Evolutionary conservation across 345 rosid genomes (phyloP), one percentile per base, ranked within the genome.

Genomic region (Carallia brachiata): DNA sequence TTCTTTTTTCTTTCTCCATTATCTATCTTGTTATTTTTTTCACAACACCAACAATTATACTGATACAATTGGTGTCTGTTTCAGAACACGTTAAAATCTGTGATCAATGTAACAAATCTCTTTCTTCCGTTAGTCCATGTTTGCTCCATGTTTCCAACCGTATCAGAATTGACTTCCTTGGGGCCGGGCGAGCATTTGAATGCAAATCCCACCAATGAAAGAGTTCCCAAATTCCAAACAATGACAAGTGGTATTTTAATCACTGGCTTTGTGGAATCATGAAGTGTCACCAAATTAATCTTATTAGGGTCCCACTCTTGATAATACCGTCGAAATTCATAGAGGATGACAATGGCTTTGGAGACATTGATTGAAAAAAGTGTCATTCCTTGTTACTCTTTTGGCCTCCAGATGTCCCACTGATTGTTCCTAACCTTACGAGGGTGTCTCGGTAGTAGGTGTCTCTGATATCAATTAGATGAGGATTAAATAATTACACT

Each of bases 101-200:
- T 37, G 40, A 1, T 6, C 8, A 37, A 23, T 6, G 40, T 0
- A 39, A 8, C 12, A 9, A 40, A 9, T 10, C 15, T 40, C 12
- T 1, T 40, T 9, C 15, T 40, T 40, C 15, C 8, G 9, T 62
- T 67, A 68, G 73, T 63, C 59, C 6, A 7, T 27, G 28, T 53
- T 50, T 17, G 5, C 59, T 34, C 39, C 60, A 61, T 10, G 56
- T 0, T 44, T 36, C 66, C 70, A 53, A 70, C 77, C 47, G 18
- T 77, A 65, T 74, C 71, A 66, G 40, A 70, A 73, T 83, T 73
- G 84, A 78, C 81, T 74, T 68, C 9, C 27, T 30, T 30, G 62
- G 58, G 32, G 17, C 19, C 36, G 62, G 58, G 32, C 7, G 36
- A 61, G 32, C 6, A 66, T 58, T 66, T 27, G 61, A 32, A 32